Conservation (phyloP, 768 basidiomycete genomes). For the Agaricus subrufescens region DNA sequence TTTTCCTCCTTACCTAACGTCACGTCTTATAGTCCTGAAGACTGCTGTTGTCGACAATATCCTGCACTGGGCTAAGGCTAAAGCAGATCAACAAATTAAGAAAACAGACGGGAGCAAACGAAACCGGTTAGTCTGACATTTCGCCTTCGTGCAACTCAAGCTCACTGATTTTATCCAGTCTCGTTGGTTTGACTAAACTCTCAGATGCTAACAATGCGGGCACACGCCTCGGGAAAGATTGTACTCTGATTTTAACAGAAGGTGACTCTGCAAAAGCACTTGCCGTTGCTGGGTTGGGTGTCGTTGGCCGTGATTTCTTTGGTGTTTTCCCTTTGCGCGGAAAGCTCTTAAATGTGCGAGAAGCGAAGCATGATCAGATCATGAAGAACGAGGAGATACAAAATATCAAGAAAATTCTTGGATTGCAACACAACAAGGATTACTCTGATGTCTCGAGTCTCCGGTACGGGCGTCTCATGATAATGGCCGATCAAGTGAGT, state of each 20-base stretch:
- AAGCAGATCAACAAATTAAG: conserved; percentile 93
- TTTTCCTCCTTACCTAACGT: background rate
- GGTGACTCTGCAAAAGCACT: conserved; percentile 98
- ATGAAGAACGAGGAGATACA: conserved; percentile 98
- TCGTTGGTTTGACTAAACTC: conserved; percentile 88
- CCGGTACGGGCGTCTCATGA: conserved; percentile 94
- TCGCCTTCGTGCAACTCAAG: background rate
- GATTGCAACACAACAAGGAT: conserved; percentile 89
- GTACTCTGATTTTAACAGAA: conserved; percentile 96
- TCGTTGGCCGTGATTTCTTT: conserved; percentile 94
- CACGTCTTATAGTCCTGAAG: conserved; percentile 60
- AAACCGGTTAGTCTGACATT: conserved; percentile 51
- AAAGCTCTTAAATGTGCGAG: conserved; percentile 94
- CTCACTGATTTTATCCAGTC: conserved; percentile 36
- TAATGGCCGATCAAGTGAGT: conserved; percentile 98
- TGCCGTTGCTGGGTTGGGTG: conserved; percentile 89
- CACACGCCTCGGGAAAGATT: conserved; percentile 69
- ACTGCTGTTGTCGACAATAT: conserved; percentile 89
- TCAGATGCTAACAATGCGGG: conserved; percentile 98
- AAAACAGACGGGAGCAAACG: conserved; percentile 93
- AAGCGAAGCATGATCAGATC: conserved; percentile 93
- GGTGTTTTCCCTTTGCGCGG: conserved; percentile 98
- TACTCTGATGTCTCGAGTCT: conserved; percentile 65
- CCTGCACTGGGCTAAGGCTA: conserved; percentile 94
- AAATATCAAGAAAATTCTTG: conserved; percentile 97